A percentile compares a stretch with the other conserved stretches of the same genome.
Evolutionary conservation across 2,329 filamentous ascomycete species (phyloP).

Genomic region (Laburnicola sp.): DNA sequence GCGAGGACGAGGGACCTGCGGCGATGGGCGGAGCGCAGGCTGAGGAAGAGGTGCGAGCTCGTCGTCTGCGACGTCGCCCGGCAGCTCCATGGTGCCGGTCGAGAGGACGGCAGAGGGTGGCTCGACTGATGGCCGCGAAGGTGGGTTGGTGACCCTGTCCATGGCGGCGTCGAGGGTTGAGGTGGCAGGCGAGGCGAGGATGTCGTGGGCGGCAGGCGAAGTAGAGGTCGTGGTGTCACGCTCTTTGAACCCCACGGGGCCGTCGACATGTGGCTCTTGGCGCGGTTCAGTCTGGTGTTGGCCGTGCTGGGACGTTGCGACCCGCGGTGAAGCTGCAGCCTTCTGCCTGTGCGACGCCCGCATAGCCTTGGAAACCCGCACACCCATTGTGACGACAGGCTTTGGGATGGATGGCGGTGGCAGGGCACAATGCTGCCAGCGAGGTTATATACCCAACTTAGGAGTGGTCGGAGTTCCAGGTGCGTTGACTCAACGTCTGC

Average conservation of each 20-base stretch:
- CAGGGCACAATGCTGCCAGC: too few relatives aligned
- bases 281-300: slow-evolving; percentile 13
- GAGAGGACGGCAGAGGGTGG: too few relatives aligned
- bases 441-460: slow-evolving; percentile 6
- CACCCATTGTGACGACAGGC: slow-evolving; percentile 35
- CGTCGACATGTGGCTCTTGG: slow-evolving; percentile 8
- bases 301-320: slow-evolving; percentile 16
- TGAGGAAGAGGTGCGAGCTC: neutral
- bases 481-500: slow-evolving; percentile 23
- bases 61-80: neutral
- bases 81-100: neutral
- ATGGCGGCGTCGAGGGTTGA: neutral
- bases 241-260: slow-evolving; percentile 20
- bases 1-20: neutral
- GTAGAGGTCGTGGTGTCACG: slow-evolving; percentile 1
- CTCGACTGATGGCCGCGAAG: neutral
- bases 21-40: neutral
- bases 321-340: slow-evolving; percentile 20
- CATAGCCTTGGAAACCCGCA: slow-evolving; percentile 32
- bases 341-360: slow-evolving; percentile 23
- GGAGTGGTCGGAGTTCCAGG: neutral
- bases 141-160: slow-evolving; percentile 1
- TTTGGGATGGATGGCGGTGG: neutral
- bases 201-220: slow-evolving; percentile 2
- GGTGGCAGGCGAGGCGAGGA: neutral